These are phyloP conservation scores for Coniochaeta hoffmannii DNA, from an alignment of 2,329 filamentous ascomycete genomes.

Conservation along the genomic window DNA sequence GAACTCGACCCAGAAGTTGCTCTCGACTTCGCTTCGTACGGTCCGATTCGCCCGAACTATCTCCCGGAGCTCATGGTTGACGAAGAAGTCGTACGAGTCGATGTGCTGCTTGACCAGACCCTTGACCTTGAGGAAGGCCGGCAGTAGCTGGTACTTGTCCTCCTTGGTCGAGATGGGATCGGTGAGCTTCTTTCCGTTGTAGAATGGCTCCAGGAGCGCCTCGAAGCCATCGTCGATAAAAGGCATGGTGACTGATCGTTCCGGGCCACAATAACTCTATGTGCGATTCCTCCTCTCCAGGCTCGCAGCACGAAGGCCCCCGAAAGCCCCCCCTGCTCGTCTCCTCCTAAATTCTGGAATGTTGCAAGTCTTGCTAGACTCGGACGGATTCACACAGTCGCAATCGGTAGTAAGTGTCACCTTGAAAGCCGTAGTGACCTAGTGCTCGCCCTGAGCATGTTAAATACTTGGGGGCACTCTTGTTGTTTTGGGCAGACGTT, in stretches of 20 bases:
- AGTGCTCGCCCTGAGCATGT: not conserved
- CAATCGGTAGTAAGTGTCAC: not conserved
- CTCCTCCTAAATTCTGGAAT: not conserved
- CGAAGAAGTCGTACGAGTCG: conserved; percentile 98
- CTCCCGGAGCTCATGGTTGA: conserved; percentile 93
- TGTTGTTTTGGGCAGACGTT: not conserved
- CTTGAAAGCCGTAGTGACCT: not conserved
- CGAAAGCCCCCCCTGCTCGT: not conserved
- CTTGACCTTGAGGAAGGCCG: conserved; percentile 97
- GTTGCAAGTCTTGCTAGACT: no score
- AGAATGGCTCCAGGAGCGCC: conserved; percentile 59
- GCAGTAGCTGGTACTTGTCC: conserved; percentile 95
- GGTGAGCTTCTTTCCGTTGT: conserved; percentile 60
- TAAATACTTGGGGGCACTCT: not conserved
- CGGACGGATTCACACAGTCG: no score
- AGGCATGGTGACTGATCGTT: conserved; percentile 34
- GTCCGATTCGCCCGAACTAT: conserved; percentile 88
- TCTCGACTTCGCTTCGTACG: conserved; percentile 87
- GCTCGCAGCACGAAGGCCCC: not conserved
- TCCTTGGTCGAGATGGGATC: conserved; percentile 58
- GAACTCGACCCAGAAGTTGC: conserved; percentile 87
- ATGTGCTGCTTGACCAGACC: conserved; percentile 58
- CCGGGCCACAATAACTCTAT: not conserved
- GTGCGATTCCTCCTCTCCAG: not conserved
- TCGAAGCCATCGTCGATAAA: conserved; percentile 56